Conservation (phyloP, 441 rosid species). For the Capsella rubella region DNA sequence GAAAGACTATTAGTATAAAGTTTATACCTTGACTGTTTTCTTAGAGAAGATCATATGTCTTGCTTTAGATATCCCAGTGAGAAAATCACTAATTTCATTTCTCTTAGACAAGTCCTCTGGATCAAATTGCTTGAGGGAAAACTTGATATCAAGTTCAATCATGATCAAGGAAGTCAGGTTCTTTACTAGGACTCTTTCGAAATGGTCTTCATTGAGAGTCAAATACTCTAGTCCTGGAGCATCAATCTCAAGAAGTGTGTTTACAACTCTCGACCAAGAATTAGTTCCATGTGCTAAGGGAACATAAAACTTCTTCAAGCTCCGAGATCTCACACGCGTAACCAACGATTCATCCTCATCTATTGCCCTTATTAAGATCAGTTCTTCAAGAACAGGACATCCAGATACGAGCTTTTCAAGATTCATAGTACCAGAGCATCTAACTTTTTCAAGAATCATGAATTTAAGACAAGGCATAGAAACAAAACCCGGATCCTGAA, state of each 20-base stretch:
- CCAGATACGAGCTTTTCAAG: conserved; percentile 16
- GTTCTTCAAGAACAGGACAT: conserved; percentile 36
- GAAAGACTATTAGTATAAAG: background rate
- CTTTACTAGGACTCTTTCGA: conserved; percentile 23
- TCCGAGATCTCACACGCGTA: background rate
- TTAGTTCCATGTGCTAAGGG: no score
- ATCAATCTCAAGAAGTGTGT: conserved; percentile 23
- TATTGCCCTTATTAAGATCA: background rate
- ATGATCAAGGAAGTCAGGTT: conserved; percentile 17
- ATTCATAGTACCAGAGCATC: background rate
- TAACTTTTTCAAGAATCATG: conserved; percentile 5
- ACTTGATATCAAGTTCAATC: background rate
- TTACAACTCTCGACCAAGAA: background rate
- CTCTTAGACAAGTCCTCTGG: background rate
- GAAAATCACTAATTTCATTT: conserved; percentile 17
- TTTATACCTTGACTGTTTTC: conserved; percentile 13
- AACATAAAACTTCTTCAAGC: background rate
- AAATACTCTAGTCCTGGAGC: conserved; percentile 28
- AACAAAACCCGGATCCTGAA: background rate
- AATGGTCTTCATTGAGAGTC: conserved; percentile 10
- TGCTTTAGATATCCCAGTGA: conserved; percentile 8
- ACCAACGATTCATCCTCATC: background rate
- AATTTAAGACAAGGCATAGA: conserved; percentile 26
- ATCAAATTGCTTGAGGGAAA: background rate
- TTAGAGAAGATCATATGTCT: conserved; percentile 32